phyloP scores from a whole-genome alignment of 805 yeast genomes.

The Suhomyces prunicola region DNA sequence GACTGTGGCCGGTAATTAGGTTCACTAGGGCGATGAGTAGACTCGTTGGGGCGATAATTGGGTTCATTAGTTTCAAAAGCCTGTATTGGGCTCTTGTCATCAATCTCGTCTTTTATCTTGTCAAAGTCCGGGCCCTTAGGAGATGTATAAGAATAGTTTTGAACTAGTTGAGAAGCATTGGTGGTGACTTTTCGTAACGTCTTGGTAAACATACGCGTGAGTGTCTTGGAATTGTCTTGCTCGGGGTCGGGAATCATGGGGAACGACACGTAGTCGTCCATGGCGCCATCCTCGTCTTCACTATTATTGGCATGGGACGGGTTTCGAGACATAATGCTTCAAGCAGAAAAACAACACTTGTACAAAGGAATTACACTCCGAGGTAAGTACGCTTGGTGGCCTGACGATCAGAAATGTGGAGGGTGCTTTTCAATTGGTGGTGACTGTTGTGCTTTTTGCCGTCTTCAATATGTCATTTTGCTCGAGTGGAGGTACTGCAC shows the following conservation, averaged over 20 bases:
- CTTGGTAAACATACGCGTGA: constrained; percentile 33
- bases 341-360: background rate
- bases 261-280: constrained; percentile 38
- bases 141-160: constrained; percentile 7
- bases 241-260: constrained; percentile 45
- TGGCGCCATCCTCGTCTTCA: constrained; percentile 8
- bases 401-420: no score
- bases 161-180: constrained; percentile 39
- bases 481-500: background rate
- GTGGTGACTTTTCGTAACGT: constrained; percentile 41
- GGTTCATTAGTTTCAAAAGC: no score
- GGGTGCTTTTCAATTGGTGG: background rate
- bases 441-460: background rate
- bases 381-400: background rate
- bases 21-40: no score
- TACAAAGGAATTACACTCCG: background rate
- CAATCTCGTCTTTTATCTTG: background rate
- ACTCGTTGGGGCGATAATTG: no score
- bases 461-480: background rate
- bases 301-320: constrained; percentile 8
- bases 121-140: background rate
- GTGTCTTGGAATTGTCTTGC: constrained; percentile 28
- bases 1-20: background rate
- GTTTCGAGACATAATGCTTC: background rate
- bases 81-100: background rate